Evolutionary conservation across 805 yeast species (phyloP).

Genomic region (Pachysolen tannophilus): DNA sequence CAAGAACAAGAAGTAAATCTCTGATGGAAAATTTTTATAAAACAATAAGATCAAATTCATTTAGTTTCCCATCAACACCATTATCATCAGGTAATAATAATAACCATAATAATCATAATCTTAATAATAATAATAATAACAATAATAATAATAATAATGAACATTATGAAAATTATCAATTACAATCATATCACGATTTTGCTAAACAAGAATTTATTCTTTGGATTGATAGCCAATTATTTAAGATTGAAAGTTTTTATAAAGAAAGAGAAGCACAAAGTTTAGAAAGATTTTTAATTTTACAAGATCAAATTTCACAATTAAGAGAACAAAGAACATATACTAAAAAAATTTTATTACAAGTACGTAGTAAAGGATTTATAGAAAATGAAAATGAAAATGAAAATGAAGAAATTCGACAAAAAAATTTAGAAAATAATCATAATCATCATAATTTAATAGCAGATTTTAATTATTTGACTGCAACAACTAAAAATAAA

Average conservation of each 20-base stretch:
- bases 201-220: constrained; percentile 41
- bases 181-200: constrained; percentile 19
- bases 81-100: too few relatives aligned
- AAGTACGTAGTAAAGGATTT: not conserved
- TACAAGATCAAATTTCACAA: constrained; percentile 65
- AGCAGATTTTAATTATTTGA: constrained; percentile 2
- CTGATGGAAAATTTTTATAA: constrained; percentile 15
- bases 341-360: constrained; percentile 15
- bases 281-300: constrained; percentile 45
- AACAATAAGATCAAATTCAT: constrained; percentile 11
- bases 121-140: too few relatives aligned
- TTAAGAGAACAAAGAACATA: constrained; percentile 42
- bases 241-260: constrained; percentile 56
- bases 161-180: constrained; percentile 7
- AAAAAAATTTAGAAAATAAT: not conserved
- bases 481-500: constrained; percentile 9
- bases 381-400: constrained; percentile 4
- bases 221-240: constrained; percentile 61
- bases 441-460: not conserved
- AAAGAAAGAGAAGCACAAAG: constrained; percentile 52
- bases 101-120: too few relatives aligned
- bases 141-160: too few relatives aligned
- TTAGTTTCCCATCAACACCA: constrained; percentile 1
- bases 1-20: constrained; percentile 15
- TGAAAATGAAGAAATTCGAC: too few relatives aligned